Evolutionary conservation across 2,329 filamentous ascomycete genomes (phyloP).

Genomic region (Ceratocystis smalleyi): DNA sequence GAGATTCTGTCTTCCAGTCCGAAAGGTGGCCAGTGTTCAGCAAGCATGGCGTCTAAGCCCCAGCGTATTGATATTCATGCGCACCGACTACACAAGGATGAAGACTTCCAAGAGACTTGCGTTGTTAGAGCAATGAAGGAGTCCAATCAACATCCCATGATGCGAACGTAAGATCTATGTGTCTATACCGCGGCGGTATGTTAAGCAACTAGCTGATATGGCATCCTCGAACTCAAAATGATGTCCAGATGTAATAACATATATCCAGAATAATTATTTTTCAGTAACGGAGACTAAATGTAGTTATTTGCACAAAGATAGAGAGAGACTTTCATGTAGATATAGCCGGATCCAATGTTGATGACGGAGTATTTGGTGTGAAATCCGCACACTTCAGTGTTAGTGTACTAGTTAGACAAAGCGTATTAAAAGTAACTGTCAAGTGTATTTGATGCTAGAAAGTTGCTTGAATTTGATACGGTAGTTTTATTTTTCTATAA

Average conservation of each 20-base stretch:
- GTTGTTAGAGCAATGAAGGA: no score
- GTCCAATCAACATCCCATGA: not conserved
- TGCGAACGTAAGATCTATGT: not conserved
- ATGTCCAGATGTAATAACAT: not conserved
- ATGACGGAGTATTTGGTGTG: not conserved
- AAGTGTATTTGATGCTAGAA: not conserved
- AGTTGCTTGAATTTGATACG: not conserved
- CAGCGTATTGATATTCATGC: no score
- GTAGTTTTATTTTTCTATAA: not conserved
- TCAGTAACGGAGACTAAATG: not conserved
- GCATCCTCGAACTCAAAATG: not conserved
- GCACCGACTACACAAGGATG: no score
- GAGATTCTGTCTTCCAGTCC: not conserved
- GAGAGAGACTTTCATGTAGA: not conserved
- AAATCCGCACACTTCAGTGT: slow-evolving; percentile 8
- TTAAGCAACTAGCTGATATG: not conserved
- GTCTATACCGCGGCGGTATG: not conserved
- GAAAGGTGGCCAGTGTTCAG: no score
- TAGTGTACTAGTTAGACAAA: slow-evolving; percentile 4
- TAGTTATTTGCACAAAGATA: not conserved
- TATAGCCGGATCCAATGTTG: not conserved
- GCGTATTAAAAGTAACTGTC: not conserved
- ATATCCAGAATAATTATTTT: not conserved
- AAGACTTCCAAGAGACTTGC: not conserved
- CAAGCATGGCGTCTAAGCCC: no score